Conservation (phyloP, 495 filamentous ascomycete species). For the Staphylotrichum tortipilum region DNA sequence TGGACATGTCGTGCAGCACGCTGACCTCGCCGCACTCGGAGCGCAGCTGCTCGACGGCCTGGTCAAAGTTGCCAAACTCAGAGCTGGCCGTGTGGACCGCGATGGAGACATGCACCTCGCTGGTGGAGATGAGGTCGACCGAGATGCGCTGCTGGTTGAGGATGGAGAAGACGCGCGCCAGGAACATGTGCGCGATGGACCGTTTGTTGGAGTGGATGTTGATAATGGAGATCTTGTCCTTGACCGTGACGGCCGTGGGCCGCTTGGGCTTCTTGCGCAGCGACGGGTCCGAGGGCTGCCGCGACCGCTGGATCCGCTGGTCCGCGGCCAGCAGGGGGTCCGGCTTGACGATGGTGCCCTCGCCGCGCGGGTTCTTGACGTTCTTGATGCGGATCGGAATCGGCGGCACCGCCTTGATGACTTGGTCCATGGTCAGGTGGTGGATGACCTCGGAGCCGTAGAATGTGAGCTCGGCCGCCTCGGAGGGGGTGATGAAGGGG, state of each 20-base stretch:
- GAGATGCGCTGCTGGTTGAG: constrained; percentile 70
- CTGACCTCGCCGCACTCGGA: constrained; percentile 74
- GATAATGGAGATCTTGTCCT: constrained; percentile 83
- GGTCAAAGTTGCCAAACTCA: constrained; percentile 54
- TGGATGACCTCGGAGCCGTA: constrained; percentile 96
- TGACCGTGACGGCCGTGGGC: constrained; percentile 93
- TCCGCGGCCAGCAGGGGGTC: constrained; percentile 38
- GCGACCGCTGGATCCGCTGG: constrained; percentile 37
- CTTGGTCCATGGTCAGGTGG: constrained; percentile 97
- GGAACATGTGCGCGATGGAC: constrained; percentile 68
- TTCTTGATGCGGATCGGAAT: constrained; percentile 98
- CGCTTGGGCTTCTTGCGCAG: constrained; percentile 33
- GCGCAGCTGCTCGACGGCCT: constrained; percentile 56
- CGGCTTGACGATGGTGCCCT: constrained; percentile 77
- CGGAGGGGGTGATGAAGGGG: constrained; percentile 69
- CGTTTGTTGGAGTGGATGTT: constrained; percentile 93
- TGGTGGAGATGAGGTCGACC: constrained; percentile 88
- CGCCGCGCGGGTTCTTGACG: constrained; percentile 83
- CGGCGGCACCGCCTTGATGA: constrained; percentile 70
- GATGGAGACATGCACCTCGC: constrained; percentile 92
- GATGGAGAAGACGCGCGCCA: constrained; percentile 81
- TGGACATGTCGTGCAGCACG: constrained; percentile 78
- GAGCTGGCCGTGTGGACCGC: constrained; percentile 74
- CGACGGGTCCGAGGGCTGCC: constrained; percentile 35
- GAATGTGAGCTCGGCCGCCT: constrained; percentile 86